These are phyloP conservation scores for Coccomyxa subellipsoidea DNA, from an alignment of 163 green algal genomes.

Conservation along the genomic window DNA sequence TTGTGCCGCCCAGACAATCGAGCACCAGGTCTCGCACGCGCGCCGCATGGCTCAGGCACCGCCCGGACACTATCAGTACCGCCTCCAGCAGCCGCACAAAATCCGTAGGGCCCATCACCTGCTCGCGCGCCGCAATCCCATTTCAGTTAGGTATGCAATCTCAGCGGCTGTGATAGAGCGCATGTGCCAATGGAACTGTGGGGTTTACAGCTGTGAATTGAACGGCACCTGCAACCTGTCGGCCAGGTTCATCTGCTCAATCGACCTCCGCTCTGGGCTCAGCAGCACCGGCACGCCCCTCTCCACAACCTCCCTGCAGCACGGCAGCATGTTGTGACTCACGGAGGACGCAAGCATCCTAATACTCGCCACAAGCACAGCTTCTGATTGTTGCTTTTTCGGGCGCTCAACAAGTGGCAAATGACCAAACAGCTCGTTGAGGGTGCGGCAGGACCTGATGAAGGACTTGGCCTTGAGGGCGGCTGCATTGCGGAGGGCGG, in stretches of 20 bases:
- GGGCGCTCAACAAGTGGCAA: no score
- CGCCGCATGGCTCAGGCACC: slow-evolving; percentile 36
- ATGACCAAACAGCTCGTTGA: no score
- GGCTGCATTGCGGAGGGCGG: slow-evolving; percentile 33
- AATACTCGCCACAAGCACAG: neutral
- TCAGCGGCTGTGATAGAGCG: no score
- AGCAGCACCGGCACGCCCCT: slow-evolving; percentile 50
- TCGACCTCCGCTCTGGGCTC: slow-evolving; percentile 5
- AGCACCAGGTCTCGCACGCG: slow-evolving; percentile 36
- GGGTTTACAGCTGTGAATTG: neutral
- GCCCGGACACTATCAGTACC: slow-evolving; percentile 28
- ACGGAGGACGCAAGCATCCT: neutral
- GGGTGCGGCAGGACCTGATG: neutral
- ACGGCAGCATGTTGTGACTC: neutral
- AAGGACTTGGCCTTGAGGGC: slow-evolving; percentile 42
- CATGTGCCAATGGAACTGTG: no score
- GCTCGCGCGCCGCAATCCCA: no score
- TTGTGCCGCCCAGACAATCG: slow-evolving; percentile 14
- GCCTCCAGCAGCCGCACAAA: slow-evolving; percentile 64
- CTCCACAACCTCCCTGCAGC: slow-evolving; percentile 51
- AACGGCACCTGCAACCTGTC: slow-evolving; percentile 37
- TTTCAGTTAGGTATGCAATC: no score
- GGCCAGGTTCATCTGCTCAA: slow-evolving; percentile 21
- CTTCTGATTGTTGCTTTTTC: no score
- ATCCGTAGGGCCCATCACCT: slow-evolving; percentile 43